Conservation (phyloP, 108 stramenopile species). For the Fragilaria radians region DNA sequence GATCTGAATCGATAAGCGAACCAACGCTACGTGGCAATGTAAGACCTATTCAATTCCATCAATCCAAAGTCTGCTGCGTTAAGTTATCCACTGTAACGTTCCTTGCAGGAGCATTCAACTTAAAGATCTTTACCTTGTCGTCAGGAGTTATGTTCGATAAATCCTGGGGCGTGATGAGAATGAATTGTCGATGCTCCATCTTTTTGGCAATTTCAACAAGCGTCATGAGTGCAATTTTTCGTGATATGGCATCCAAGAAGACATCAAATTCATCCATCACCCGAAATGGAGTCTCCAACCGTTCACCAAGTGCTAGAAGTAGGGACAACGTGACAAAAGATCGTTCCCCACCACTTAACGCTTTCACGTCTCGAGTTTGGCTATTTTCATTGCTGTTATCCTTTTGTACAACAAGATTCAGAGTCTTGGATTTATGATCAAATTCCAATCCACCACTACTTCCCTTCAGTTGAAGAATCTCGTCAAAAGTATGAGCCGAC, state of each 20-base stretch:
- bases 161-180: constrained; percentile 95
- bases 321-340: constrained; percentile 87
- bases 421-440: constrained; percentile 46
- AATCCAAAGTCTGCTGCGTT: constrained; percentile 69
- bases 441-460: constrained; percentile 66
- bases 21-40: too few relatives aligned
- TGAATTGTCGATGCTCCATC: constrained; percentile 88
- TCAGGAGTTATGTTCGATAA: constrained; percentile 52
- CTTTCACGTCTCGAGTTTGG: constrained; percentile 80
- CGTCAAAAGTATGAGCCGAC: constrained; percentile 63
- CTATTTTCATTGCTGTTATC: constrained; percentile 47
- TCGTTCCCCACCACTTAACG: constrained; percentile 80
- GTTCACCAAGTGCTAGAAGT: constrained; percentile 86
- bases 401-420: constrained; percentile 72
- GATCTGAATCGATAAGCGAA: too few relatives aligned
- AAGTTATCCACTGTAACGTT: constrained; percentile 39
- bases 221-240: constrained; percentile 79
- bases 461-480: constrained; percentile 72
- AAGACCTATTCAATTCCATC: too few relatives aligned
- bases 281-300: constrained; percentile 92
- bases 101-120: constrained; percentile 53
- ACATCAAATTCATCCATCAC: constrained; percentile 99
- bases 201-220: constrained; percentile 57
- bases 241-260: constrained; percentile 86
- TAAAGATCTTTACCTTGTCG: constrained; percentile 56